Evolutionary conservation across 495 filamentous ascomycete species (phyloP).

Genomic region (Aspergillus mulundensis): DNA sequence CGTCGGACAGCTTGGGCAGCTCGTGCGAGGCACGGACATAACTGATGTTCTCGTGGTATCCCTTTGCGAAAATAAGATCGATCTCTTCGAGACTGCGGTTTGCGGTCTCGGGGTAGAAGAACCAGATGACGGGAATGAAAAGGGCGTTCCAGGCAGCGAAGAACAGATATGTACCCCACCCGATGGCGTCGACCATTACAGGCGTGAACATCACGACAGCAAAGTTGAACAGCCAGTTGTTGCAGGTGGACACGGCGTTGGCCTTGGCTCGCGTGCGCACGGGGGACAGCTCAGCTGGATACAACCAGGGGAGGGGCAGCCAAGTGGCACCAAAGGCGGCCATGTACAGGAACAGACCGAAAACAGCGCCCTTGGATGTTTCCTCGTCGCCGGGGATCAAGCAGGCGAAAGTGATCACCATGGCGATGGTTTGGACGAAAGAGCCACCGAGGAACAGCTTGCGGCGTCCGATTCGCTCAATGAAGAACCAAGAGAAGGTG

Average conservation of each 20-base stretch:
- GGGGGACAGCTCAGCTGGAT: slow-evolving; percentile 69
- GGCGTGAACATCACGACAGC: slow-evolving; percentile 78
- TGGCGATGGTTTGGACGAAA: slow-evolving; percentile 62
- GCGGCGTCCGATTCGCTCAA: slow-evolving; percentile 71
- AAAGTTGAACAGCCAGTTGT: slow-evolving; percentile 82
- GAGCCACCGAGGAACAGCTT: slow-evolving; percentile 74
- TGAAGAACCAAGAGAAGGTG: slow-evolving; percentile 80
- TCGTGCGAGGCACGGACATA: slow-evolving; percentile 69
- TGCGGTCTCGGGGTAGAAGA: slow-evolving; percentile 74
- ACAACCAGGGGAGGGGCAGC: slow-evolving; percentile 55
- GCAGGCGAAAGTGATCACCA: slow-evolving; percentile 72
- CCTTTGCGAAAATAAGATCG: slow-evolving; percentile 78
- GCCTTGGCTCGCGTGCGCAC: slow-evolving; percentile 71
- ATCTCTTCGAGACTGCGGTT: slow-evolving; percentile 72
- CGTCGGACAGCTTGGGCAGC: slow-evolving; percentile 59
- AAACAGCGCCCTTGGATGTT: slow-evolving; percentile 65
- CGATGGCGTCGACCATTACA: slow-evolving; percentile 61
- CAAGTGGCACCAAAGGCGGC: slow-evolving; percentile 72
- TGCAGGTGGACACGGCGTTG: slow-evolving; percentile 70
- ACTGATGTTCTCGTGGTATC: slow-evolving; percentile 66
- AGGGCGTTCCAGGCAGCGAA: slow-evolving; percentile 66
- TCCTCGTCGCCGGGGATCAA: slow-evolving; percentile 54
- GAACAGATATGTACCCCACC: slow-evolving; percentile 77
- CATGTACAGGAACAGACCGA: slow-evolving; percentile 78
- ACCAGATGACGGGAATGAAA: slow-evolving; percentile 71